Evolutionary conservation across 306 rosid species (phyloP).

Genomic region (Trifolium pratense): DNA sequence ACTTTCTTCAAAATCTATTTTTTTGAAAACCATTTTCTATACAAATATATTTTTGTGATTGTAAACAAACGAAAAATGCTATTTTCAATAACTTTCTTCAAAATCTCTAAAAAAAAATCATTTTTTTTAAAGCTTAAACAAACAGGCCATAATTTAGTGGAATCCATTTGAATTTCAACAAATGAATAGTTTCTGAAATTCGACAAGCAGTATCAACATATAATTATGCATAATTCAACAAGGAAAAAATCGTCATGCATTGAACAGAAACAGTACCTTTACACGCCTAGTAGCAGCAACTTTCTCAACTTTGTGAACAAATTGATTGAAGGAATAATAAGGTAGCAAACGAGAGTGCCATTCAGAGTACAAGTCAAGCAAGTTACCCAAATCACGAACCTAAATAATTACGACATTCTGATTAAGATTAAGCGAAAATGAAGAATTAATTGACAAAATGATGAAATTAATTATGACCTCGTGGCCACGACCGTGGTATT

Average conservation of each 20-base stretch:
- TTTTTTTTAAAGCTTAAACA: no score
- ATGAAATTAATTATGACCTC: slow-evolving; percentile 55
- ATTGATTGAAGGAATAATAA: slow-evolving; percentile 78
- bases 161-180: no score
- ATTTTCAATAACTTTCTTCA: no score
- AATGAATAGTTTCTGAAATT: slow-evolving; percentile 4
- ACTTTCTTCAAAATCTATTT: no score
- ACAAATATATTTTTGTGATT: no score
- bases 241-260: no score
- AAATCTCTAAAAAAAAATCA: no score
- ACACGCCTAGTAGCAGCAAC: slow-evolving; percentile 83
- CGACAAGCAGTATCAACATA: not conserved
- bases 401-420: not conserved
- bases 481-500: slow-evolving; percentile 81
- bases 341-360: slow-evolving; percentile 94
- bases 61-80: no score
- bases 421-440: not conserved
- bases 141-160: no score
- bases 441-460: not conserved
- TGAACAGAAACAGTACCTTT: slow-evolving; percentile 53
- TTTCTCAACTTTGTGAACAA: slow-evolving; percentile 79
- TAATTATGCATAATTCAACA: not conserved
- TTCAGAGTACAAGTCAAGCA: slow-evolving; percentile 69
- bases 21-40: no score
- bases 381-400: slow-evolving; percentile 84